phyloP scores from a whole-genome alignment of 352 stramenopile species.

The Phytopythium kandeliae region DNA sequence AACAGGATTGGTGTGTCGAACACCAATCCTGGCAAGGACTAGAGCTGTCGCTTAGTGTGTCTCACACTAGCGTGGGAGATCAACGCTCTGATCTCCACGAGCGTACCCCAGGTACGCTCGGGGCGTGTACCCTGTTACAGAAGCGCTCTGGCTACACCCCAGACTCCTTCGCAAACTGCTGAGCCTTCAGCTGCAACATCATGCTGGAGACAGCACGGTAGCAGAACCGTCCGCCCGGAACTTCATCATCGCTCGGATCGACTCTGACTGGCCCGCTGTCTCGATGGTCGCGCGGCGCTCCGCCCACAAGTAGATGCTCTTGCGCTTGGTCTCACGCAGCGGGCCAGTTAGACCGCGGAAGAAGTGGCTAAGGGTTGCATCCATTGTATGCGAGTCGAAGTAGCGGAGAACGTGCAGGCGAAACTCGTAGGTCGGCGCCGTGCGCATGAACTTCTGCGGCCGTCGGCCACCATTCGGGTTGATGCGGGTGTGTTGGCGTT shows the following conservation, averaged over 20 bases:
- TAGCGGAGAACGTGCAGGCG: slow-evolving; percentile 1
- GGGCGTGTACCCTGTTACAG: too few species aligned
- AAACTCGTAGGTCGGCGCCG: slow-evolving; percentile 4
- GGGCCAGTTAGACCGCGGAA: background rate
- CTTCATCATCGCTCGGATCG: background rate
- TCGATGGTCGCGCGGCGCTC: background rate
- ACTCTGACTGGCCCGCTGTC: background rate
- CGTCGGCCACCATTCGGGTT: too few species aligned
- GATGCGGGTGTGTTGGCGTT: too few species aligned
- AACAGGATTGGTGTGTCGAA: too few species aligned
- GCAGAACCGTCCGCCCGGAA: background rate
- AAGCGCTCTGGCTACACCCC: background rate
- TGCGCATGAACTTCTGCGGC: too few species aligned
- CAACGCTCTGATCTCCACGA: too few species aligned
- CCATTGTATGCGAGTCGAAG: slow-evolving; percentile 4
- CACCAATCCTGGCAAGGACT: too few species aligned
- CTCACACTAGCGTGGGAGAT: too few species aligned
- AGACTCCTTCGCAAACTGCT: background rate
- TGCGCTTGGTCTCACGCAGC: slow-evolving; percentile 5
- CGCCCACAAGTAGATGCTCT: slow-evolving; percentile 7
- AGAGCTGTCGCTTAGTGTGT: too few species aligned
- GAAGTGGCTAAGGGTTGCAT: slow-evolving; percentile 3
- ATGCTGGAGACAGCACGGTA: background rate
- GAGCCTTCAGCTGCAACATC: background rate
- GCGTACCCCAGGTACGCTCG: too few species aligned